These are phyloP conservation scores for Cucurbita pepo DNA, from an alignment of 306 rosid genomes.

Conservation along the genomic window DNA sequence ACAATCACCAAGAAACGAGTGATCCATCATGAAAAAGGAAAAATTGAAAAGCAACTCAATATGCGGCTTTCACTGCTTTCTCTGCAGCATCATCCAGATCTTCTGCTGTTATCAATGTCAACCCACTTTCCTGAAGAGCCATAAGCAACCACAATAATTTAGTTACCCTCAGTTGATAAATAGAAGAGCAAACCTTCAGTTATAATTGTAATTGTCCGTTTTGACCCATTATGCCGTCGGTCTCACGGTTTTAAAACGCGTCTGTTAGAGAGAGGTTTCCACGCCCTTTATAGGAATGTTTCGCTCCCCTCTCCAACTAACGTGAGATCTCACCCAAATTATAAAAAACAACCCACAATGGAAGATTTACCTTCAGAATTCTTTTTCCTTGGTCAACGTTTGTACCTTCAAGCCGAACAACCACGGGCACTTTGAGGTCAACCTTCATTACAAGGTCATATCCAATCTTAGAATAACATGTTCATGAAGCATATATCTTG, in stretches of 20 bases:
- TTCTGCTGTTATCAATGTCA: slow-evolving; percentile 83
- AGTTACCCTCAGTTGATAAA: background rate
- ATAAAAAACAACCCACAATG: background rate
- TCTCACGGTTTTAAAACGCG: too few species aligned
- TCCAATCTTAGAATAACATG: background rate
- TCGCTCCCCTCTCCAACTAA: too few species aligned
- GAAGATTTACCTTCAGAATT: slow-evolving; percentile 50
- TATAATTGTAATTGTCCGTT: too few species aligned
- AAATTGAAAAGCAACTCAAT: slow-evolving; percentile 23
- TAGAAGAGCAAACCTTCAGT: background rate
- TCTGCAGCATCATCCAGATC: slow-evolving; percentile 97
- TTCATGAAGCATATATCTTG: background rate
- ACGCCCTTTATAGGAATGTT: too few species aligned
- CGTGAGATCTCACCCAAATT: too few species aligned
- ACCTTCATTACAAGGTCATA: slow-evolving; percentile 35
- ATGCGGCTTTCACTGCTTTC: slow-evolving; percentile 75
- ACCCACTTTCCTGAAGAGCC: slow-evolving; percentile 73
- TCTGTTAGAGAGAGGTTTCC: too few species aligned
- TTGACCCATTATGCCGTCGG: too few species aligned
- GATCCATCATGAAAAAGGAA: background rate
- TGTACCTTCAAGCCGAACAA: slow-evolving; percentile 98
- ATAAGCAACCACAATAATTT: slow-evolving; percentile 3
- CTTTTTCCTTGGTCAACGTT: slow-evolving; percentile 90
- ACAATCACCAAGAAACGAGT: slow-evolving; percentile 15
- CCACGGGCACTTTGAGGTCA: slow-evolving; percentile 73